Evolutionary conservation across 805 yeast genomes (phyloP).

Genomic region (Torulaspora indica): DNA sequence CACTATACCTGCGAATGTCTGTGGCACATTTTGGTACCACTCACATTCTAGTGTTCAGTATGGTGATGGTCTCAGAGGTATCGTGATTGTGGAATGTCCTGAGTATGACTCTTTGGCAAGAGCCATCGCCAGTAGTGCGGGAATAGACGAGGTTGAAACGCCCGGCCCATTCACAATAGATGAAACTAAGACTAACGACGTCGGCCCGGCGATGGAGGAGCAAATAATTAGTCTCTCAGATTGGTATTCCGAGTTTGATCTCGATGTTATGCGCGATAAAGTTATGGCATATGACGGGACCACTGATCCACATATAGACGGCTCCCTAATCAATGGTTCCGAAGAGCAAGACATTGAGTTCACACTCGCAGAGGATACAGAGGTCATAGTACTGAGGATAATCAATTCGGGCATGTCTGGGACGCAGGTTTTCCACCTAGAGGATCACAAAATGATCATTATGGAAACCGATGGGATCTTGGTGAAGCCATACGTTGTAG

Average conservation of each 20-base stretch:
- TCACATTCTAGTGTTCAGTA: conserved; percentile 48
- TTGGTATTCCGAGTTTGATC: conserved; percentile 49
- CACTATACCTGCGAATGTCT: conserved; percentile 39
- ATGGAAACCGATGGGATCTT: conserved; percentile 58
- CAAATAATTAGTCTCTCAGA: conserved; percentile 52
- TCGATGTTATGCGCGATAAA: conserved; percentile 36
- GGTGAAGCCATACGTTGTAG: conserved; percentile 46
- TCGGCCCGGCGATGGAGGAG: conserved; percentile 39
- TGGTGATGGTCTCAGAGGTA: conserved; percentile 50
- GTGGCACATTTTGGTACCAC: conserved; percentile 57
- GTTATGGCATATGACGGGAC: conserved; percentile 25
- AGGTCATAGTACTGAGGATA: conserved; percentile 45
- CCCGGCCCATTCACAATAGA: conserved; percentile 1
- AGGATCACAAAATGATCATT: conserved; percentile 48
- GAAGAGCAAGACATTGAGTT: conserved; percentile 20
- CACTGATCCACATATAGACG: conserved; percentile 29
- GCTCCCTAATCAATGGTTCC: conserved; percentile 27
- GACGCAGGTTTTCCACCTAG: conserved; percentile 51
- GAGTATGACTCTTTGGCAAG: conserved; percentile 37
- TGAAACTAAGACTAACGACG: not conserved
- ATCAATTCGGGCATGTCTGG: conserved; percentile 55
- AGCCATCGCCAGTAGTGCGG: conserved; percentile 15
- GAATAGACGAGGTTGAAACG: not conserved
- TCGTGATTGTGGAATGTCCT: conserved; percentile 50
- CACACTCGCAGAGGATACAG: conserved; percentile 41